Evolutionary conservation across 257 asterid species (phyloP).

Genomic region (Echium plantagineum): DNA sequence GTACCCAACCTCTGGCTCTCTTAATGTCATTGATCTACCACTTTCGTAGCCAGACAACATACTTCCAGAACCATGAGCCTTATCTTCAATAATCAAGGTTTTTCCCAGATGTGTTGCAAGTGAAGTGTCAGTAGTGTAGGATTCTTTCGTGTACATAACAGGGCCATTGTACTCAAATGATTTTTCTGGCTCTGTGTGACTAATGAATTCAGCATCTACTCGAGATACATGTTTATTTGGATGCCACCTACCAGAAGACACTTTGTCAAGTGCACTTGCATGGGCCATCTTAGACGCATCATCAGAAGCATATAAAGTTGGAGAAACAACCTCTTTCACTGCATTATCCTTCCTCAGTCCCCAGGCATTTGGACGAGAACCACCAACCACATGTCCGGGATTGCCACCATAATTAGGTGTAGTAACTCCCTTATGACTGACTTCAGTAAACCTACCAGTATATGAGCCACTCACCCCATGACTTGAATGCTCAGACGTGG

Average conservation of each 20-base stretch:
- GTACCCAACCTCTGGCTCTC: conserved; percentile 38
- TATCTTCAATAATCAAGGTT: conserved; percentile 40
- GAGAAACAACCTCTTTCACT: conserved; percentile 41
- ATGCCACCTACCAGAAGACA: conserved; percentile 91
- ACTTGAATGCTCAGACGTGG: conserved; percentile 37
- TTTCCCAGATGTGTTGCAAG: conserved; percentile 36
- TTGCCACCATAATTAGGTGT: conserved; percentile 30
- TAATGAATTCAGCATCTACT: conserved; percentile 36
- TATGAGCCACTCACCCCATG: conserved; percentile 32
- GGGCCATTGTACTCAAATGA: conserved; percentile 23
- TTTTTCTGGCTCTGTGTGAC: conserved; percentile 26
- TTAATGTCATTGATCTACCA: conserved; percentile 20
- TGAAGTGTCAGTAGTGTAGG: conserved; percentile 21
- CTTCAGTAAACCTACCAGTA: conserved; percentile 46
- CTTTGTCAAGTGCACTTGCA: conserved; percentile 92
- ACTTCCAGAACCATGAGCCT: conserved; percentile 28
- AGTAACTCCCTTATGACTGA: conserved; percentile 28
- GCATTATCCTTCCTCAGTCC: conserved; percentile 58
- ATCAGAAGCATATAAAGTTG: conserved; percentile 66
- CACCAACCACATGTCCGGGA: conserved; percentile 34
- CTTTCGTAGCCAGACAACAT: conserved; percentile 36
- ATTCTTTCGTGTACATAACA: conserved; percentile 16
- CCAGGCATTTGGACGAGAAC: conserved; percentile 74
- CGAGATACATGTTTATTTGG: conserved; percentile 43
- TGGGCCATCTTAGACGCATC: conserved; percentile 67